These are phyloP conservation scores for Plasmopara viticola DNA, from an alignment of 352 stramenopile species.

Conservation along the genomic window DNA sequence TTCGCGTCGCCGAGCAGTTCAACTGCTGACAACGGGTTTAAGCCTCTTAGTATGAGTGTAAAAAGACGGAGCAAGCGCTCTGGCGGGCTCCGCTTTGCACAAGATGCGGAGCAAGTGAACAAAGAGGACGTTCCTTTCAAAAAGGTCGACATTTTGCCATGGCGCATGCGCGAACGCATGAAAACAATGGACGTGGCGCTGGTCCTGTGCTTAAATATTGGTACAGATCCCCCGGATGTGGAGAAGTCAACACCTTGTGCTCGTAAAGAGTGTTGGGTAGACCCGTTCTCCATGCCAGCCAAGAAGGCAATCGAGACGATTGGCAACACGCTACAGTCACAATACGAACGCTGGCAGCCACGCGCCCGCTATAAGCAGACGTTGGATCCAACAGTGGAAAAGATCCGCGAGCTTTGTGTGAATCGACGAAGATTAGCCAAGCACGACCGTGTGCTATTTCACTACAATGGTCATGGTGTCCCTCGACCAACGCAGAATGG, in stretches of 20 bases:
- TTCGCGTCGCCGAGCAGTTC: slow-evolving; percentile 17
- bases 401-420: slow-evolving; percentile 92
- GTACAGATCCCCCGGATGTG: slow-evolving; percentile 97
- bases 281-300: slow-evolving; percentile 91
- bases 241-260: slow-evolving; percentile 94
- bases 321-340: slow-evolving; percentile 89
- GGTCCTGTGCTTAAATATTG: slow-evolving; percentile 97
- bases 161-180: slow-evolving; percentile 84
- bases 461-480: slow-evolving; percentile 99
- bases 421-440: slow-evolving; percentile 90
- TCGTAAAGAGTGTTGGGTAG: slow-evolving; percentile 97
- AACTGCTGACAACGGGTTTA: slow-evolving; percentile 7
- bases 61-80: slow-evolving; percentile 18
- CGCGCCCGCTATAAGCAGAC: slow-evolving; percentile 91
- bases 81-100: slow-evolving; percentile 61
- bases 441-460: slow-evolving; percentile 94
- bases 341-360: slow-evolving; percentile 95
- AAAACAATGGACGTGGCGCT: slow-evolving; percentile 93
- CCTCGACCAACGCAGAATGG: slow-evolving; percentile 94
- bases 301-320: slow-evolving; percentile 96
- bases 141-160: slow-evolving; percentile 56
- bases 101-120: slow-evolving; percentile 30
- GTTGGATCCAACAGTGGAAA: slow-evolving; percentile 96
- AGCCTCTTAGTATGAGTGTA: slow-evolving; percentile 9
- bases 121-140: slow-evolving; percentile 19